Evolutionary conservation across 495 filamentous ascomycete genomes (phyloP), one percentile per base, ranked within the genome.

Genomic region (Apiosordaria backusii): DNA sequence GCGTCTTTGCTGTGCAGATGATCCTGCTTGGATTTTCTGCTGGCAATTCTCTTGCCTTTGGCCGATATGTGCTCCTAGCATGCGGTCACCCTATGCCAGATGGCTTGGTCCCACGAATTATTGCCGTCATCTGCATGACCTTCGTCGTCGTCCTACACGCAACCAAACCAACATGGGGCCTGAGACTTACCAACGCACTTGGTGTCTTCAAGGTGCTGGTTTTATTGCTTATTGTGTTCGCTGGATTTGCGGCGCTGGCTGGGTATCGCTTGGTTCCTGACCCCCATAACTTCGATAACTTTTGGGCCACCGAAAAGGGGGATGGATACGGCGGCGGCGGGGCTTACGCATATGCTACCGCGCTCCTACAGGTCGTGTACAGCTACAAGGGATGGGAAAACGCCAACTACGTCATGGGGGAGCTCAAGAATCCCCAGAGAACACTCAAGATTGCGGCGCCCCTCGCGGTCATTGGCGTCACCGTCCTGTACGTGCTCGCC

Each of bases 191-290:
- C 50, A 90, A 89, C 73, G 66, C 85, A 1, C 82, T 91, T 1
- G 89, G 86, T 21, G 75, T 88, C 13, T 80, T 88, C 77, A 91
- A 91, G 74, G 81, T 90, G 57, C 70, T 85, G 4, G 82, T 90
- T 60, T 80, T 91, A 15, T 40, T 86, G n/a, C 79, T 89, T 62
- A 86, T 91, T 58, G 78, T 88, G n/a, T 78, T 88, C 50, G 75
- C 84, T 1, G 86, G 87, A 0, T 83, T 88, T 63, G 85, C 83
- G 26, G 66, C 66, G 9, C 19, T 65, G 29, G 60, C 63, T 2
- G 68, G 67, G 0, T 62, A 66, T n/a, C 64, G 67, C 7, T 61
- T 63, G 19, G 64, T 69, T 22, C 61, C 73, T 63, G 67, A 76
- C 1, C 63, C 77, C 40, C 61, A 68, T 10, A 77, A 77, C 57